A percentile compares a stretch with the other conserved stretches of the same genome.
Conservation (phyloP, 1,139 yeast species). For the Suhomyces panamericanus region DNA sequence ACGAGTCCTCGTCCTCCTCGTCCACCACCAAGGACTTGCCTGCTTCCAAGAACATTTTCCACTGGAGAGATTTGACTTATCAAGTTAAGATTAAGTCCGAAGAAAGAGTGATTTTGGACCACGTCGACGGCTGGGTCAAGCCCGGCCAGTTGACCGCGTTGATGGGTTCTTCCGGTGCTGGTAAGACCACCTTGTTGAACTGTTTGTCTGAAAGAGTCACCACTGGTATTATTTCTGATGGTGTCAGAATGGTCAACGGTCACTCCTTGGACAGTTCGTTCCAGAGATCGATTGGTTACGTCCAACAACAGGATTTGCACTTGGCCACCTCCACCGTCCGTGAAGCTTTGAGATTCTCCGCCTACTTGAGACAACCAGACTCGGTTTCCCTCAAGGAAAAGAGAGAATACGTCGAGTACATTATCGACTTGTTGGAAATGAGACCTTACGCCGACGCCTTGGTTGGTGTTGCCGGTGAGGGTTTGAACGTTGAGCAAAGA, state of each 20-base stretch:
- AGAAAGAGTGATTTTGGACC: conserved; percentile 57
- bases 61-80: conserved; percentile 67
- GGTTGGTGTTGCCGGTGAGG: conserved; percentile 44
- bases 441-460: conserved; percentile 36
- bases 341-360: conserved; percentile 39
- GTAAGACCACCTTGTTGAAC: conserved; percentile 37
- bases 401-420: conserved; percentile 36
- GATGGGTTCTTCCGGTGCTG: conserved; percentile 38
- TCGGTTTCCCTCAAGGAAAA: conserved; percentile 31
- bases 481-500: conserved; percentile 41
- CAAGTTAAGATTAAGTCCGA: conserved; percentile 69
- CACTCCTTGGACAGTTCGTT: conserved; percentile 35
- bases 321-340: conserved; percentile 39
- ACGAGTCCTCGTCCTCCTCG: conserved; percentile 10
- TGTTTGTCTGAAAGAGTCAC: conserved; percentile 36
- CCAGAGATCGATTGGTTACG: conserved; percentile 44
- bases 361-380: conserved; percentile 38
- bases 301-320: conserved; percentile 43
- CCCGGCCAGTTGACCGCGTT: conserved; percentile 49
- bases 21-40: conserved; percentile 12
- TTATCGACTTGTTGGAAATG: conserved; percentile 42
- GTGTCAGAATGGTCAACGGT: conserved; percentile 40
- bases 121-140: conserved; percentile 46
- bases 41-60: conserved; percentile 27
- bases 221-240: conserved; percentile 35